Percentiles rank a stretch among this genome's conserved stretches.
phyloP scores from a whole-genome alignment of 2,329 filamentous ascomycete genomes.

The Colletotrichum higginsianum region DNA sequence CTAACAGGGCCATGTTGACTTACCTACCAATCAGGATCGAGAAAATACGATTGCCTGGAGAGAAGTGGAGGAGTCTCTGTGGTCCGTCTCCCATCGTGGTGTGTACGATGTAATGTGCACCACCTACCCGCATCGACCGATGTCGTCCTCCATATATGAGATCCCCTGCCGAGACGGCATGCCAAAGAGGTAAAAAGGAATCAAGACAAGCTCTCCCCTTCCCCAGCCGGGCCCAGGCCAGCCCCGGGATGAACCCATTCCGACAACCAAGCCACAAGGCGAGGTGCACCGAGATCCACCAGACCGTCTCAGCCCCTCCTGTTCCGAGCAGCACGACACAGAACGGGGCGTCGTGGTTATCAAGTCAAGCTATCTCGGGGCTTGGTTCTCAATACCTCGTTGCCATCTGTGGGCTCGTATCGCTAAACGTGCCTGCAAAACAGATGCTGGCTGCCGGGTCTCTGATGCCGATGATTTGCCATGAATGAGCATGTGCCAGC shows the following conservation, averaged over 20 bases:
- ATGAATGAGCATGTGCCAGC: background rate
- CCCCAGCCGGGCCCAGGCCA: no score
- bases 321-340: background rate
- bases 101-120: background rate
- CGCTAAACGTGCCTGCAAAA: background rate
- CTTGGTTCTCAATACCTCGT: background rate
- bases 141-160: background rate
- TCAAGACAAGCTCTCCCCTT: conserved; percentile 12
- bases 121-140: background rate
- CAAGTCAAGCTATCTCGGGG: background rate
- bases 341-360: background rate
- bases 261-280: conserved; percentile 28
- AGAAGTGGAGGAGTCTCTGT: conserved; percentile 9
- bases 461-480: background rate
- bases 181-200: conserved; percentile 30
- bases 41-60: conserved; percentile 37
- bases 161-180: conserved; percentile 12
- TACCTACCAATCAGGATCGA: conserved; percentile 15
- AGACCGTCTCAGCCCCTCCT: conserved; percentile 7
- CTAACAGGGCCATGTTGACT: background rate
- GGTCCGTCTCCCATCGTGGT: background rate
- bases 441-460: background rate
- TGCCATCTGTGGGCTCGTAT: background rate
- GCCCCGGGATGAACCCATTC: conserved; percentile 24
- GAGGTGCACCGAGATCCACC: conserved; percentile 16